phyloP scores from a whole-genome alignment of 73 alveolate species.

The Durusdinium trenchii region DNA sequence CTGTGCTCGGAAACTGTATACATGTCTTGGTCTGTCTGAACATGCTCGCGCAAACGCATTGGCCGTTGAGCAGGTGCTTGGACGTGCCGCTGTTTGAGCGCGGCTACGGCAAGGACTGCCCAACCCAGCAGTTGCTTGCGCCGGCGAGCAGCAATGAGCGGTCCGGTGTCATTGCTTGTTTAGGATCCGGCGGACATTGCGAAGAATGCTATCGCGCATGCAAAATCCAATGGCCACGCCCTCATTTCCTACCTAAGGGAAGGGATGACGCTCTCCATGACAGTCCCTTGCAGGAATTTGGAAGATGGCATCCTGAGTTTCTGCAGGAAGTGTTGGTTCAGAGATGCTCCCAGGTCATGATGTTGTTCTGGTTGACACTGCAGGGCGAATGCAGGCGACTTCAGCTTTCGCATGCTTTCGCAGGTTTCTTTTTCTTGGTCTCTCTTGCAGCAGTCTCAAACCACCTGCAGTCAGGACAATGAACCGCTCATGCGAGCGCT shows the following conservation, averaged over 20 bases:
- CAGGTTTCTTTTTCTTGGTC: background rate
- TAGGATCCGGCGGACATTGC: slow-evolving; percentile 95
- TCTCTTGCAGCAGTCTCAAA: background rate
- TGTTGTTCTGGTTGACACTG: slow-evolving; percentile 99
- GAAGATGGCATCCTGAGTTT: background rate
- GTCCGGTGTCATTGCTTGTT: background rate
- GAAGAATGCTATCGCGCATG: slow-evolving; percentile 88
- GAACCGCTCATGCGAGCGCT: slow-evolving; percentile 99
- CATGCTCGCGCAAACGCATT: background rate
- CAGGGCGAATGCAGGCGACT: slow-evolving; percentile 99
- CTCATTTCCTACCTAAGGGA: too few species aligned
- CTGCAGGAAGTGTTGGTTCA: background rate
- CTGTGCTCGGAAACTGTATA: background rate
- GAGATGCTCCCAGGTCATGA: slow-evolving; percentile 98
- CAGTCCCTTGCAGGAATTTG: too few species aligned
- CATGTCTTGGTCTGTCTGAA: background rate
- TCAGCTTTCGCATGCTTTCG: too few species aligned
- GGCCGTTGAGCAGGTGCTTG: slow-evolving; percentile 96
- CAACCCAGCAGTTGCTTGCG: too few species aligned
- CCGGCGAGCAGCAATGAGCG: too few species aligned
- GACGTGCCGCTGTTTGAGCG: slow-evolving; percentile 99
- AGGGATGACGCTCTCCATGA: background rate
- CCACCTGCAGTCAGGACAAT: slow-evolving; percentile 98
- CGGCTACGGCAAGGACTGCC: slow-evolving; percentile 99
- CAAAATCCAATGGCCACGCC: slow-evolving; percentile 48